Conservation (phyloP, 345 rosid species). For the Ceriops zippeliana region DNA sequence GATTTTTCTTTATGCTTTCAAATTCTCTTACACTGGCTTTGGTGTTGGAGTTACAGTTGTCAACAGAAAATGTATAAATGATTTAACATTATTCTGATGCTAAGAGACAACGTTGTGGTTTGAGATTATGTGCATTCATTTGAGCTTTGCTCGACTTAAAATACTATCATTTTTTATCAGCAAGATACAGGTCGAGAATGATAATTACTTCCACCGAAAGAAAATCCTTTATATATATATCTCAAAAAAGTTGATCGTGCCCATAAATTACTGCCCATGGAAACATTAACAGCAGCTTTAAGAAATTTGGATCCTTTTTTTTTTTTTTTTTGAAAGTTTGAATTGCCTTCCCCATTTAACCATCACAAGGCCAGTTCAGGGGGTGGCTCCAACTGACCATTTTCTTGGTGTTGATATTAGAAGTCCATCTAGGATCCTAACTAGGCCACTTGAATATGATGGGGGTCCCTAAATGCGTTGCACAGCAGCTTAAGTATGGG, state of each 20-base stretch:
- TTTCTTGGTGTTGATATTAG: too few species aligned
- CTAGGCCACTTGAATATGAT: too few species aligned
- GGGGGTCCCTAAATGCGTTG: neutral
- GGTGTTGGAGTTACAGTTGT: too few species aligned
- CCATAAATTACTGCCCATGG: neutral
- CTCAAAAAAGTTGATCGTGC: neutral
- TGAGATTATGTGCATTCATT: too few species aligned
- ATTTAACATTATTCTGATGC: too few species aligned
- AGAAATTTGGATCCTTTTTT: neutral
- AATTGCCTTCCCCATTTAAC: neutral
- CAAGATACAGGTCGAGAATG: neutral
- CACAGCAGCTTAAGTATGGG: neutral
- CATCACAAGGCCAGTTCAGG: neutral
- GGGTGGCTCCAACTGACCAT: too few species aligned
- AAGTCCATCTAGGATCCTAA: too few species aligned
- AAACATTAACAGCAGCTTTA: neutral
- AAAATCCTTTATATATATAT: neutral
- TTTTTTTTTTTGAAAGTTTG: too few species aligned
- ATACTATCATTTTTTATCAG: slow-evolving; percentile 2
- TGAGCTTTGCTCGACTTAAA: neutral
- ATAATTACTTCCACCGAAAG: slow-evolving; percentile 12
- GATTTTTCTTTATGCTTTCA: too few species aligned
- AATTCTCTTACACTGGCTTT: too few species aligned
- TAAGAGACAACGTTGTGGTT: too few species aligned
- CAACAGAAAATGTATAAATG: too few species aligned